A percentile compares a stretch with the other conserved stretches of the same genome.
These are phyloP conservation scores for Plasmodium fragile DNA, from an alignment of 169 alveolate species.

Conservation along the genomic window DNA sequence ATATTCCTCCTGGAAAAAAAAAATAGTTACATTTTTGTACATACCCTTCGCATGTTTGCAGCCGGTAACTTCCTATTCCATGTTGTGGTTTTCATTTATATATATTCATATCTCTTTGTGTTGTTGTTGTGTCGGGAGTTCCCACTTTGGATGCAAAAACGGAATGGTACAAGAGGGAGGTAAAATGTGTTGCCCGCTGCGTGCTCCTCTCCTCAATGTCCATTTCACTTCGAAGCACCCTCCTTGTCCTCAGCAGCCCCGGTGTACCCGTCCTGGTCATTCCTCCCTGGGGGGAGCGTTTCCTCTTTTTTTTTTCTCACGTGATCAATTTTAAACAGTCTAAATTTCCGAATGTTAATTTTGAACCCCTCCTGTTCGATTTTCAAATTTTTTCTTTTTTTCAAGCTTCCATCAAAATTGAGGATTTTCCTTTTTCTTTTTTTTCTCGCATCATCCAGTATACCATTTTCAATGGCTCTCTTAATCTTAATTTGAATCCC, in stretches of 20 bases:
- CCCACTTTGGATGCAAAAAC: not conserved
- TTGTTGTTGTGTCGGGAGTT: not conserved
- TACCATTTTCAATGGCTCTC: constrained; percentile 52
- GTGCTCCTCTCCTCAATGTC: not conserved
- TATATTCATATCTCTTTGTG: not conserved
- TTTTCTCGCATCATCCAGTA: constrained; percentile 49
- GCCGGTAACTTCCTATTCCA: not conserved
- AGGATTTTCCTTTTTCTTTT: constrained; percentile 38
- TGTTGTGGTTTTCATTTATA: not conserved
- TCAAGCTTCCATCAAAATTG: constrained; percentile 26
- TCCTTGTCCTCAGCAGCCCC: not conserved
- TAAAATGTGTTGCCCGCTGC: not conserved
- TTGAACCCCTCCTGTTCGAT: constrained; percentile 12
- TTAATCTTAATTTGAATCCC: constrained; percentile 51
- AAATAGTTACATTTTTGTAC: not conserved
- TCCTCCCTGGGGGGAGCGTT: not conserved
- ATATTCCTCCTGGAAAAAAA: not conserved
- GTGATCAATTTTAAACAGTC: constrained; percentile 8
- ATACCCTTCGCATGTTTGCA: not conserved
- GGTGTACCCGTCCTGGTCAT: not conserved
- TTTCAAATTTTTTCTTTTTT: constrained; percentile 33
- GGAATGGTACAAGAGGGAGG: not conserved
- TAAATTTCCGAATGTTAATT: constrained; percentile 16
- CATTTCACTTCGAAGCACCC: not conserved
- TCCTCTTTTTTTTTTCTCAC: not conserved